Percentiles rank a stretch among this genome's conserved stretches.
phyloP scores from a whole-genome alignment of 345 rosid genomes.

The Lepidium aucheri region DNA sequence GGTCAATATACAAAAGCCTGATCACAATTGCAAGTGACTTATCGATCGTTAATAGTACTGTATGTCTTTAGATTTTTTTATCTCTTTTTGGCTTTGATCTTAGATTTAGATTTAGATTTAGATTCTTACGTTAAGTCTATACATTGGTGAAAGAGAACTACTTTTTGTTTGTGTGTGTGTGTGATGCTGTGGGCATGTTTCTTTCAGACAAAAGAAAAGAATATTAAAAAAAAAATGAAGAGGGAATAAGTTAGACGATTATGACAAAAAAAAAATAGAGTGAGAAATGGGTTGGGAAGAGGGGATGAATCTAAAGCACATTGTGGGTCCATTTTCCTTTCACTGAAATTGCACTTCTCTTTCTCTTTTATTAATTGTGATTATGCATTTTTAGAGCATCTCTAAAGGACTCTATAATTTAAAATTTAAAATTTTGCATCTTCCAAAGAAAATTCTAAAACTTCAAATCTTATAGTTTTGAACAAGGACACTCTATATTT shows the following conservation, averaged over 20 bases:
- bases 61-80: neutral
- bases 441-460: too few relatives aligned
- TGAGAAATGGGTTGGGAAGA: slow-evolving; percentile 24
- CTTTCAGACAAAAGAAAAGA: neutral
- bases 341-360: neutral
- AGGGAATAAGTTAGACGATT: neutral
- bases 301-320: slow-evolving; percentile 26
- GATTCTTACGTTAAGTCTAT: slow-evolving; percentile 3
- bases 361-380: neutral
- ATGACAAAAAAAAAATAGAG: slow-evolving; percentile 9
- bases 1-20: slow-evolving; percentile 3
- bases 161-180: neutral
- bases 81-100: neutral
- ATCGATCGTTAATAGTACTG: neutral
- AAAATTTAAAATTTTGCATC: too few relatives aligned
- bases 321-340: slow-evolving; percentile 11
- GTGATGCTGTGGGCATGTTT: neutral
- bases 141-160: neutral
- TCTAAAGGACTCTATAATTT: too few relatives aligned
- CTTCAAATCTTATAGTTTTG: too few relatives aligned
- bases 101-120: neutral
- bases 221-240: neutral
- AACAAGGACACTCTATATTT: too few relatives aligned
- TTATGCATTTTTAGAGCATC: neutral
- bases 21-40: neutral